Evolutionary conservation across 345 rosid species (phyloP).

Genomic region (Triadica sebifera): DNA sequence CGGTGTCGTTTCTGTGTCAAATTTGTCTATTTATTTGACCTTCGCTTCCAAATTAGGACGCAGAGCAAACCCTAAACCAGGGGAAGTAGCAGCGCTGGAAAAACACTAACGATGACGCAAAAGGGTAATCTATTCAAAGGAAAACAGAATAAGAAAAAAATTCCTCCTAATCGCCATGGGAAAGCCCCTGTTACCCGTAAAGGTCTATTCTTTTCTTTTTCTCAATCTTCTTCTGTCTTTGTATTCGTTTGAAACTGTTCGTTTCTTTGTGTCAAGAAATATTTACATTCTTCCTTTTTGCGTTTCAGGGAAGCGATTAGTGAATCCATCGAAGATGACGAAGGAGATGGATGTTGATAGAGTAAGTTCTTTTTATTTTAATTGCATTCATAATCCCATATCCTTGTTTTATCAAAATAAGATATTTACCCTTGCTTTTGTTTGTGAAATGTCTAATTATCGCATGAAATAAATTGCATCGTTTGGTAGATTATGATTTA

Average conservation of each 20-base stretch:
- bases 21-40: too few relatives aligned
- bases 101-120: constrained; percentile 67
- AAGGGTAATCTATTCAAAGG: constrained; percentile 80
- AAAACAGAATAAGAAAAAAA: constrained; percentile 62
- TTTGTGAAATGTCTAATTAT: neutral
- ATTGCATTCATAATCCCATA: neutral
- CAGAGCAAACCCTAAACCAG: neutral
- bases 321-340: constrained; percentile 71
- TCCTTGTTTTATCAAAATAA: too few relatives aligned
- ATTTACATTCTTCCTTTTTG: neutral
- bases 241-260: neutral
- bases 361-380: constrained; percentile 31
- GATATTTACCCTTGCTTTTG: too few relatives aligned
- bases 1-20: too few relatives aligned
- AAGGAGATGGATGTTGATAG: constrained; percentile 67
- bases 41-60: too few relatives aligned
- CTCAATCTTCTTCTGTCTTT: neutral
- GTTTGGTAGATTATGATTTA: neutral
- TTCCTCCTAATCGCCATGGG: constrained; percentile 82
- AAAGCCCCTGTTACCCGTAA: constrained; percentile 55
- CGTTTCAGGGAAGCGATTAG: constrained; percentile 57
- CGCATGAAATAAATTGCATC: neutral
- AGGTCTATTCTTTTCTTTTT: constrained; percentile 46
- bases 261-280: too few relatives aligned
- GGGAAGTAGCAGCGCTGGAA: neutral